These are phyloP conservation scores for Dictyostelium purpureum DNA, from an alignment of 78 protist genomes.

Conservation along the genomic window DNA sequence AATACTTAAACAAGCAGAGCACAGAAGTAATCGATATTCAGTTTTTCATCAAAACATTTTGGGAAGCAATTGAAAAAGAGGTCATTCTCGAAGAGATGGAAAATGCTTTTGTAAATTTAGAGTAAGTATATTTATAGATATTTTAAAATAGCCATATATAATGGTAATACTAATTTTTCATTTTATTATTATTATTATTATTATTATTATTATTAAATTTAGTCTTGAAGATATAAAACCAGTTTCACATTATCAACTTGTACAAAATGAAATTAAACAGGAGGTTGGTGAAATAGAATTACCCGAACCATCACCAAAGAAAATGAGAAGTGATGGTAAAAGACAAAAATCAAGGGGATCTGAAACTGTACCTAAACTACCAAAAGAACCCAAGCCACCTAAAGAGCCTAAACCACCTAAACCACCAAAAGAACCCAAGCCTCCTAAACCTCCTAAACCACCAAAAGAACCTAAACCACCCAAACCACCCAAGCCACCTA, in stretches of 20 bases:
- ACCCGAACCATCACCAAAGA: not conserved
- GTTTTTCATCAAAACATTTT: not conserved
- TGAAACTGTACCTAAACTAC: not conserved
- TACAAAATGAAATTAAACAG: slow-evolving; percentile 17
- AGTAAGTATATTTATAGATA: not conserved
- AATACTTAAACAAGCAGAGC: not conserved
- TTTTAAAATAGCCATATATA: not conserved
- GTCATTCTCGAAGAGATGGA: not conserved
- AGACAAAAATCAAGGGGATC: not conserved
- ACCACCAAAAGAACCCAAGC: not conserved
- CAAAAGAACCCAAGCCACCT: not conserved
- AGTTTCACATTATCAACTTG: slow-evolving; percentile 27
- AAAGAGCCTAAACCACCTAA: not conserved
- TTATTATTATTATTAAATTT: not conserved
- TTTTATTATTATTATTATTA: not conserved
- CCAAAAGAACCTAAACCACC: not conserved
- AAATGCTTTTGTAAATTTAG: not conserved
- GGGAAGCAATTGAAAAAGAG: not conserved
- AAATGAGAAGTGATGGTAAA: not conserved
- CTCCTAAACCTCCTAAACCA: not conserved
- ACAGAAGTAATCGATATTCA: not conserved
- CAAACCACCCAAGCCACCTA: not conserved
- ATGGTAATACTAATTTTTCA: not conserved
- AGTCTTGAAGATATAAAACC: slow-evolving; percentile 43
- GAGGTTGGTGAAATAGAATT: no score